Conservation (phyloP, 2,329 filamentous ascomycete species). For the Aspergillus sp. region DNA sequence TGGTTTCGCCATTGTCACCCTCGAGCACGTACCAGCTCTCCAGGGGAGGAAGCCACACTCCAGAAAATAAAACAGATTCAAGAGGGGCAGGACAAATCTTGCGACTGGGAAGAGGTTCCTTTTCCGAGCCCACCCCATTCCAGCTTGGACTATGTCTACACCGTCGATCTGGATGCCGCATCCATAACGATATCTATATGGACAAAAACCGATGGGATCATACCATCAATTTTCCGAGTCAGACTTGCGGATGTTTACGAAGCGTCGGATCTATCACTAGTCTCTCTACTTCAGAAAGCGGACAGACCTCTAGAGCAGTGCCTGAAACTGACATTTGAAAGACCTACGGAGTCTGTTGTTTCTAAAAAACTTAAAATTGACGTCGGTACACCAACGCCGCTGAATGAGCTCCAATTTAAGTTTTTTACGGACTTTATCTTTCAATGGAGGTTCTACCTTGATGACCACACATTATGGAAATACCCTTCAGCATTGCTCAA, state of each 20-base stretch:
- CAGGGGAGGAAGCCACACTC: not conserved
- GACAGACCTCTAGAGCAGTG: not conserved
- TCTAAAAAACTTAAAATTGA: conserved; percentile 10
- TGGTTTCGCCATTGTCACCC: not conserved
- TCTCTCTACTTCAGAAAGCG: not conserved
- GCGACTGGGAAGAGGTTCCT: conserved; percentile 13
- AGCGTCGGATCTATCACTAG: not conserved
- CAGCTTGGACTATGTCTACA: conserved; percentile 18
- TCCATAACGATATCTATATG: not conserved
- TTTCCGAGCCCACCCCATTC: conserved; percentile 16
- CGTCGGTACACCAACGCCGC: conserved; percentile 11
- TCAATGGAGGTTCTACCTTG: conserved; percentile 17
- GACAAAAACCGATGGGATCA: not conserved
- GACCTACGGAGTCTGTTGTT: not conserved
- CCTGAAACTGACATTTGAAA: conserved; percentile 1
- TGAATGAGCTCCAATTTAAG: conserved; percentile 21
- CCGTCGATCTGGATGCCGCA: conserved; percentile 14
- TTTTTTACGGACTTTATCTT: conserved; percentile 18
- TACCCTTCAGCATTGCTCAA: conserved; percentile 12
- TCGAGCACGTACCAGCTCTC: not conserved
- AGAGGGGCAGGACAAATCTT: not conserved
- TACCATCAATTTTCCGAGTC: not conserved
- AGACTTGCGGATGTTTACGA: conserved; percentile 2
- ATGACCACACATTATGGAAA: conserved; percentile 17
- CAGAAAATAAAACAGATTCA: not conserved